A percentile compares a stretch with the other conserved stretches of the same genome.
These are phyloP conservation scores for Orychophragmus violaceus DNA, from an alignment of 345 rosid genomes.

Conservation along the genomic window DNA sequence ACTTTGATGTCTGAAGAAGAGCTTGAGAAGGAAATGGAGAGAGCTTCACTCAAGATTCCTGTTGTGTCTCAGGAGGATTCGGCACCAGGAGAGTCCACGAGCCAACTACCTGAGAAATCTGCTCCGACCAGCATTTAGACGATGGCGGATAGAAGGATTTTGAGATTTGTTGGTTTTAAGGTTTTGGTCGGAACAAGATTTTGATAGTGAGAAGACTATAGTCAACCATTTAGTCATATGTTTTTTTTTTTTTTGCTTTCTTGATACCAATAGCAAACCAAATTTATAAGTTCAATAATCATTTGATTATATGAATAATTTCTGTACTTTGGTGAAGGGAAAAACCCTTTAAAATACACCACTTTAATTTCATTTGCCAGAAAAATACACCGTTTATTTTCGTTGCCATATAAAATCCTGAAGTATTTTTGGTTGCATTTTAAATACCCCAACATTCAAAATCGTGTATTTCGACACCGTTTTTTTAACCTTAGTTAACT, in stretches of 20 bases:
- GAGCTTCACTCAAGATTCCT: slow-evolving; percentile 73
- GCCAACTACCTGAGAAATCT: slow-evolving; percentile 17
- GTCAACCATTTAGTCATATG: neutral
- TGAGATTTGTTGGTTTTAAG: neutral
- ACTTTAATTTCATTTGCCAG: too few relatives aligned
- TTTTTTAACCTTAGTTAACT: too few relatives aligned
- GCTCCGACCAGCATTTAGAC: slow-evolving; percentile 11
- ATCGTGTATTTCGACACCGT: too few relatives aligned
- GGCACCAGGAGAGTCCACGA: slow-evolving; percentile 13
- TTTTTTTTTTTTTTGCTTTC: neutral
- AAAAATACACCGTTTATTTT: too few relatives aligned
- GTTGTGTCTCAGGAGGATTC: slow-evolving; percentile 46
- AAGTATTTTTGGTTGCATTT: too few relatives aligned
- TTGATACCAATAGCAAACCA: slow-evolving; percentile 6
- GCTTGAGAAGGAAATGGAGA: slow-evolving; percentile 93
- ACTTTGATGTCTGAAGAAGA: slow-evolving; percentile 79
- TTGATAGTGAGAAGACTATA: slow-evolving; percentile 6
- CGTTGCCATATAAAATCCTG: too few relatives aligned
- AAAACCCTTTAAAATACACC: too few relatives aligned
- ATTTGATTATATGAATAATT: neutral
- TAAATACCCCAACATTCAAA: too few relatives aligned
- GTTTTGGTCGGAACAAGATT: neutral
- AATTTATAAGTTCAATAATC: neutral
- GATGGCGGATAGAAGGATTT: neutral
- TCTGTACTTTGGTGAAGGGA: too few relatives aligned